Evolutionary conservation across 306 rosid species (phyloP), one percentile per base, ranked within the genome.

Genomic region (Benincasa hispida): DNA sequence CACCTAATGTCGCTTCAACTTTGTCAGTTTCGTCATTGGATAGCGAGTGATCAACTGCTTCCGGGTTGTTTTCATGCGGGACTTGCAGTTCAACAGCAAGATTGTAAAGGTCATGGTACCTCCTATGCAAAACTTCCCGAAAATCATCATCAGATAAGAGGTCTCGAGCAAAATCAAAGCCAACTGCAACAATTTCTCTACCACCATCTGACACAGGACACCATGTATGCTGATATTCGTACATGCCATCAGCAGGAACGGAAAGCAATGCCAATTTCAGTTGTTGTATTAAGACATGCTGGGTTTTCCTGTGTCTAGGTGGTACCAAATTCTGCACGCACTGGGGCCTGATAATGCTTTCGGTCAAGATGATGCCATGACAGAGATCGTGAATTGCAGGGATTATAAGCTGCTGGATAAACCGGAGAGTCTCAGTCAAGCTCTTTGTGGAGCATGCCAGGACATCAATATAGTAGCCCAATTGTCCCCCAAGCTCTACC

Each of bases 141-240:
- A 94, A 89, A 72, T 94, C 99, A 58, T 94, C 96, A 63, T 94
- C 97, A 0, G 99, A 92, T 57, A 94, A 81, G 72, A 92, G 88
- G 79, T 94, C 97, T 50, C 98, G 82, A 0, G 98, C 96, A n/a
- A 90, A 81, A 82, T 92, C 97, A 79, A 94, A 94, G 35, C 98
- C 90, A 18, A 82, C 88, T 72, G 80, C 75, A 19, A 94, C 87
- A 79, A 92, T 61, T 42, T 85, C 79, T 35, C 87, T 86, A 1
- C 96, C 91, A 0, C 89, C 84, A 62, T 94, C 99, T 10, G 74
- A 72, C 37, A 92, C 92, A 5, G 85, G 79, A 66, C 83, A 83
- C 99, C 97, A 94, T 17, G 96, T 94, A 87, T 90, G 98, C 82
- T 94, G 97, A 88, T 94, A 92, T 77, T 92, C 99, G 81, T 90